Percentiles rank a stretch among this genome's conserved stretches.
Conservation (phyloP, 768 basidiomycete genomes). For the Leccinum disarticulatum region DNA sequence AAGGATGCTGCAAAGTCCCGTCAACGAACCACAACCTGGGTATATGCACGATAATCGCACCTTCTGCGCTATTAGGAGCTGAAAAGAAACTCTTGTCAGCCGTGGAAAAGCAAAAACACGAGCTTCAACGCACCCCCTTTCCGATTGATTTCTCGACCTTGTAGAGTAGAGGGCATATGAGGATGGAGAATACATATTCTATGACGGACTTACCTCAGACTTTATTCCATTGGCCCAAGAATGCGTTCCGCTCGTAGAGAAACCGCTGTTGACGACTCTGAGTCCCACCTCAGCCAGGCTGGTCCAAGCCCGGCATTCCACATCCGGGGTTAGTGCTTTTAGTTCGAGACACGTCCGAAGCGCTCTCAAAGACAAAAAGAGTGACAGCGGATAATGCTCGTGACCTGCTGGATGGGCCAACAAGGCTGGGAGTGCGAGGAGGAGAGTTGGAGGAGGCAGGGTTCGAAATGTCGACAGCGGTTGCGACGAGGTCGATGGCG, state of each 20-base stretch:
- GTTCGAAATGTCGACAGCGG: conserved; percentile 25
- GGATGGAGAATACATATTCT: background rate
- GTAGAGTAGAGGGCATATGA: background rate
- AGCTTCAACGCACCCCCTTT: conserved; percentile 57
- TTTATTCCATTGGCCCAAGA: conserved; percentile 52
- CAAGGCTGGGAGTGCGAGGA: conserved; percentile 61
- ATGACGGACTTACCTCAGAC: conserved; percentile 43
- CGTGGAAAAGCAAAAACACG: background rate
- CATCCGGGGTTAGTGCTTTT: conserved; percentile 49
- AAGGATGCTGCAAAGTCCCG: conserved; percentile 50
- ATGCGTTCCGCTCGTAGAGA: conserved; percentile 36
- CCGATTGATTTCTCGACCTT: conserved; percentile 64
- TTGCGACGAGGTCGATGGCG: background rate
- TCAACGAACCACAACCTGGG: conserved; percentile 4
- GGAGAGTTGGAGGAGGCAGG: conserved; percentile 46
- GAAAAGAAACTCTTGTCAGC: conserved; percentile 1
- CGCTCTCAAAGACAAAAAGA: conserved; percentile 55
- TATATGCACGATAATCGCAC: conserved; percentile 35
- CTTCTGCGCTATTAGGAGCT: conserved; percentile 60
- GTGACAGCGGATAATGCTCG: conserved; percentile 49
- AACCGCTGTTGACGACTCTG: conserved; percentile 48
- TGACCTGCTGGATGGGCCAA: conserved; percentile 68
- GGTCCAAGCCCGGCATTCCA: conserved; percentile 73
- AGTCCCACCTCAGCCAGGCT: conserved; percentile 69
- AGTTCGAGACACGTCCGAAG: conserved; percentile 54